phyloP scores from a whole-genome alignment of 192 early-diverging fungal species.

The Neocallimastix lanati region DNA sequence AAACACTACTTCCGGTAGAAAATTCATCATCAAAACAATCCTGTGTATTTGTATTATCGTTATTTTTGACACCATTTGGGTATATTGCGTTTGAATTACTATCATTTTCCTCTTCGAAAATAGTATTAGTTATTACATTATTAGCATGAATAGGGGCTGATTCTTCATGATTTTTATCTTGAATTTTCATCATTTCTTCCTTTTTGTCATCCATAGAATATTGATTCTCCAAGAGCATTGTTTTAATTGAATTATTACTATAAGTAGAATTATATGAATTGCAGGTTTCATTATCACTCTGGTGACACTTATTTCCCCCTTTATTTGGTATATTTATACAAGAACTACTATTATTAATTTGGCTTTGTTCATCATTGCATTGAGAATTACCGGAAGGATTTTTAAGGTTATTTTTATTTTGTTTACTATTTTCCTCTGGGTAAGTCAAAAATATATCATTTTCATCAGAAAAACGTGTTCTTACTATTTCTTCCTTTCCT shows the following conservation, averaged over 20 bases:
- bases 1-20: neutral
- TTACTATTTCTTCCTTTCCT: neutral
- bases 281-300: neutral
- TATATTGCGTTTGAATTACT: neutral
- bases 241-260: neutral
- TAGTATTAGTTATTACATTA: too few relatives aligned
- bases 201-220: neutral
- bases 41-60: neutral
- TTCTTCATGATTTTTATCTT: neutral
- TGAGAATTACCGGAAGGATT: too few relatives aligned
- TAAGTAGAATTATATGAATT: neutral
- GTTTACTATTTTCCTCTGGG: neutral
- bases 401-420: neutral
- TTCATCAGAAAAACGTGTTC: neutral
- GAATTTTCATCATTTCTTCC: neutral
- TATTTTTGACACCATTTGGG: neutral
- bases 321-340: neutral
- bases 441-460: neutral
- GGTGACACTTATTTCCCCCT: neutral
- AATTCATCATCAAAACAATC: neutral
- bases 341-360: neutral
- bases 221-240: neutral
- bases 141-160: too few relatives aligned
- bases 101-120: neutral
- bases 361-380: neutral